Evolutionary conservation across 2,329 filamentous ascomycete genomes (phyloP), one percentile per base, ranked within the genome.

Genomic region (Aspergillus pseudoglaucus): DNA sequence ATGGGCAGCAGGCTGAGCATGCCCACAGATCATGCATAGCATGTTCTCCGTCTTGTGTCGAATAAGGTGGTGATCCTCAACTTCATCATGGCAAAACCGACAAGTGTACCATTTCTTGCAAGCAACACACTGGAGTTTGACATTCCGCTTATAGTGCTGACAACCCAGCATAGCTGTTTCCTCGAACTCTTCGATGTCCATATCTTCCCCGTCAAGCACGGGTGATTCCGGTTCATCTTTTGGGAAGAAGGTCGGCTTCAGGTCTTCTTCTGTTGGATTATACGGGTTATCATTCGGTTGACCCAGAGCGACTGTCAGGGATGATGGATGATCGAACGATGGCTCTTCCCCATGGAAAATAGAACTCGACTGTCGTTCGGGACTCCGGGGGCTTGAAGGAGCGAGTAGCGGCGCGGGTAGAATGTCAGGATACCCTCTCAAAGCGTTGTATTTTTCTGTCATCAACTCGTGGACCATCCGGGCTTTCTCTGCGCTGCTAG

Each of bases 91-190:
- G 63, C 93, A 98, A 63, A 97, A 85, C 15, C 93, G 85, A 65
- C 93, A 98, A 0, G 91, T 88, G 62, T 96, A 94, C 93, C 93
- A 98, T 60, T 81, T 84, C 58, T 85, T 81, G 70, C 93, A 98
- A 22, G 87, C 85, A 55, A 82, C 88, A 67, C 93, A 98, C 70
- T 98, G 90, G 30, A 97, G 74, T 68, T 97, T 97, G 58, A 98
- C 89, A 59, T 97, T 97, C 54, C 93, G 83, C 62, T 88, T 88
- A 67, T 98, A 98, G 69, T 98, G 93, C 59, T 85, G 77, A 66
- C 93, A 98, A 0, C 93, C 93, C 4, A 96, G 71, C 15, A 39
- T 20, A 25, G 76, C 72, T 3, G 70, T 74, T 18, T 76, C 76
- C 6, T 77, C 66, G 45, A 77, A 62, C 54, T 79, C 63, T 39